A percentile compares a stretch with the other conserved stretches of the same genome.
Evolutionary conservation across 1,139 yeast genomes (phyloP).

Genomic region (Lodderomyces parapsilosis): DNA sequence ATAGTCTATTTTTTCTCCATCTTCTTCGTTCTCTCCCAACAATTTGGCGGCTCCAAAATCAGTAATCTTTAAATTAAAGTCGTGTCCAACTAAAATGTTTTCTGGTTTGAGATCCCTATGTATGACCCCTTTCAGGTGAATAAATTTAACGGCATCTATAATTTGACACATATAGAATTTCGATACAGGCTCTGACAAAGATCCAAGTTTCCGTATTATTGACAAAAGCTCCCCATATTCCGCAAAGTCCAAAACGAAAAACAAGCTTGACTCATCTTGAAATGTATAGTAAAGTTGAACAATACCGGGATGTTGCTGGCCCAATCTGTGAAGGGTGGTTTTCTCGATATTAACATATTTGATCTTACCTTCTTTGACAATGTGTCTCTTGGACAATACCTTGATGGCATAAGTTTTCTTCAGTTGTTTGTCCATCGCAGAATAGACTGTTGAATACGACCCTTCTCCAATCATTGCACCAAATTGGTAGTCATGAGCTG

Average conservation of each 20-base stretch:
- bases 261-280: slow-evolving; percentile 70
- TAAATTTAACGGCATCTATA: slow-evolving; percentile 80
- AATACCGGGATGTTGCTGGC: slow-evolving; percentile 64
- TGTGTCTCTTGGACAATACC: slow-evolving; percentile 69
- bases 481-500: slow-evolving; percentile 69
- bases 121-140: slow-evolving; percentile 81
- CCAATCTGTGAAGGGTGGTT: slow-evolving; percentile 68
- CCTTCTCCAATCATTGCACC: slow-evolving; percentile 80
- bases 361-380: slow-evolving; percentile 75
- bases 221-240: slow-evolving; percentile 75
- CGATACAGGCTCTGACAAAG: slow-evolving; percentile 73
- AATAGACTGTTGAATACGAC: slow-evolving; percentile 72
- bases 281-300: slow-evolving; percentile 74
- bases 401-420: slow-evolving; percentile 69
- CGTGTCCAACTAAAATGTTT: slow-evolving; percentile 75
- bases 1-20: slow-evolving; percentile 41
- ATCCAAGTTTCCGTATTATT: slow-evolving; percentile 72
- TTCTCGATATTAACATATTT: slow-evolving; percentile 80
- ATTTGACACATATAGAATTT: slow-evolving; percentile 76
- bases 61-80: slow-evolving; percentile 85
- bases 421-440: slow-evolving; percentile 62
- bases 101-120: slow-evolving; percentile 97
- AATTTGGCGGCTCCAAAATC: slow-evolving; percentile 98
- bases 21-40: slow-evolving; percentile 46
- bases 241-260: slow-evolving; percentile 76